Evolutionary conservation across 2,329 filamentous ascomycete species (phyloP), one percentile per base, ranked within the genome.

Genomic region (Diaporthe vaccinii): DNA sequence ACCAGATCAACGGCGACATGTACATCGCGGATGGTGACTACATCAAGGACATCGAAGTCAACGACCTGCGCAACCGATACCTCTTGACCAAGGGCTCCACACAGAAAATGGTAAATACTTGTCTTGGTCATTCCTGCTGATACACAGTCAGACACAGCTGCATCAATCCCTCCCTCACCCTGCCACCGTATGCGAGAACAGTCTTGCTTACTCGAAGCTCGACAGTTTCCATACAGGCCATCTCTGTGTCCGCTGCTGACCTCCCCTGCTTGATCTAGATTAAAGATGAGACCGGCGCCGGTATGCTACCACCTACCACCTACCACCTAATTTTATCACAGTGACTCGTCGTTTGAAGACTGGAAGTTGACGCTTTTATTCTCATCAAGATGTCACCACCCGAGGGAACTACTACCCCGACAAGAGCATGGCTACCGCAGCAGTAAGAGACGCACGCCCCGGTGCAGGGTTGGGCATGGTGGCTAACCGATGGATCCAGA

Each of bases 41-140:
- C 84, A 98, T 99, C 86, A 97, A 97, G 85, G 97, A 99, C 82
- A 98, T 99, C 82, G 97, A 98, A 88, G 95, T 99, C 88, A 99
- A 99, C 85, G 96, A 98, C 85, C 87, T 98, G 82, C 93, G 96
- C 78, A 99, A 98, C 84, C 94, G 96, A 80, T 99, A 99, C 85
- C 93, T 96, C 84, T 90, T 99, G 87, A 99, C 96, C 78, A 98
- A 98, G 89, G 95, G 96, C 82, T 94, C 95, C 81, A 98, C 95
- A 79, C 97, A 98, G 89, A 98, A 98, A 91, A 98, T 97, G 96
- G 97, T 99, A 98, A 98, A 93, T 96, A 93, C 86, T 86, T 90
- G 91, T 90, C 89, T 69, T 87, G 90, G 88, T 84, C 86, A 82
- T 88, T 85, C 87, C 88, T 90, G 91, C 92, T 94, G 92, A 94